Evolutionary conservation across 176 grass and related monocot species (phyloP), one percentile per base, ranked within the genome.

Genomic region (Juncus effusus): DNA sequence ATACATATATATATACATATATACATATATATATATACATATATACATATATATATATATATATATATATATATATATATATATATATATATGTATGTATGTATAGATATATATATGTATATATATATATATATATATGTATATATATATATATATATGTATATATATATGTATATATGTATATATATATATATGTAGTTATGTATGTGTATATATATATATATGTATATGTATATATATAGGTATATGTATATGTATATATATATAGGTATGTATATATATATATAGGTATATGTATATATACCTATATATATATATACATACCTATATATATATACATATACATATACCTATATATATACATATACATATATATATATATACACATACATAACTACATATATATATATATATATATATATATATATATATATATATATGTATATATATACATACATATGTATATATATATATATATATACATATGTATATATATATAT

Each of bases 401-500:
- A n/a, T 14, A 6, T 51, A 51, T 51, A 51, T 51, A 51, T 51
- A 51, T 6, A 51, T 51, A 51, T 51, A 51, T 6, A 51, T 51
- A 51, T 61, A 61, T 61, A 61, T 61, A 61, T 61, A 61, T n/a
- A n/a, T 61, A 61, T 61, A 61, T 61, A 61, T 61, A 61, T 61
- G 16, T n/a, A 61, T 61, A 61, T n/a, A 36, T 61, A 61, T 36
- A 61, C 10, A n/a, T 61, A 14, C 7, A n/a, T 16, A 61, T 61
- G 57, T 61, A 16, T 36, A n/a, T 14, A 61, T 16, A 14, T 16
- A 61, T n/a, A n/a, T n/a, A n/a, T n/a, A n/a, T n/a, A n/a, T n/a
- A n/a, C n/a, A n/a, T n/a, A n/a, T n/a, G n/a, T n/a, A n/a, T n/a
- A n/a, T n/a, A n/a, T n/a, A n/a, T n/a, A n/a, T n/a, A n/a, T n/a